Evolutionary conservation across 768 basidiomycete genomes (phyloP).

Genomic region (Lanmaoa pseudosensibilis): DNA sequence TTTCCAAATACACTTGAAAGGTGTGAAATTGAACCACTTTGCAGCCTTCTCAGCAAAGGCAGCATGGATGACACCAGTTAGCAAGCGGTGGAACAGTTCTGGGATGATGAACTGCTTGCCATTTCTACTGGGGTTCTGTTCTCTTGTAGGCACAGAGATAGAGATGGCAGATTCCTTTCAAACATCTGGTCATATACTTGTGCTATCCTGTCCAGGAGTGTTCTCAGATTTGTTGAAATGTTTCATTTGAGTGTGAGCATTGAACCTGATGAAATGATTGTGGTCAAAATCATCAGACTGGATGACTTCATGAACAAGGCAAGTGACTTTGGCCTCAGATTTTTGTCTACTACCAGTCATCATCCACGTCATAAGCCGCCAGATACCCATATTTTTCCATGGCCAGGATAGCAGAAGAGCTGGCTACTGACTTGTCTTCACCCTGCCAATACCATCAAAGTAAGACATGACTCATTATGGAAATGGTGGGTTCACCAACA

Average conservation of each 20-base stretch:
- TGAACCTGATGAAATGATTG: conserved; percentile 16
- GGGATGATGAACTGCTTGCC: conserved; percentile 23
- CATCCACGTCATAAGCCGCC: conserved; percentile 19
- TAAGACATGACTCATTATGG: too few relatives aligned
- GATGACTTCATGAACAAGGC: conserved; percentile 4
- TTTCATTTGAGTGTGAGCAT: conserved; percentile 5
- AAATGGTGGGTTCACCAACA: too few relatives aligned
- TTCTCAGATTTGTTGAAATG: conserved; percentile 7
- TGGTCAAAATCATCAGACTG: conserved; percentile 5
- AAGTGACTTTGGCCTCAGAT: conserved; percentile 9
- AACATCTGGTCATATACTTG: background rate
- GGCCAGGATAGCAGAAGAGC: conserved; percentile 5
- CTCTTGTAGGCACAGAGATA: conserved; percentile 34
- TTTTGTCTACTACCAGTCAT: conserved; percentile 2
- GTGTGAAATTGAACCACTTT: conserved; percentile 25
- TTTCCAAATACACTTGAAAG: conserved; percentile 25
- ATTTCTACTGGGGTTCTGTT: conserved; percentile 6
- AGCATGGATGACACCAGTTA: conserved; percentile 15
- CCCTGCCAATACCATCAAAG: too few relatives aligned
- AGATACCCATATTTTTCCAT: conserved; percentile 8
- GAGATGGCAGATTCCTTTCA: conserved; percentile 18
- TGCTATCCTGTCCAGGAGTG: background rate
- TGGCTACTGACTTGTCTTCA: too few relatives aligned
- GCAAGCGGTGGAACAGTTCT: conserved; percentile 27
- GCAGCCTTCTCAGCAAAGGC: conserved; percentile 7